These are phyloP conservation scores for Mycena haematopus DNA, from an alignment of 768 basidiomycete species.

Conservation along the genomic window DNA sequence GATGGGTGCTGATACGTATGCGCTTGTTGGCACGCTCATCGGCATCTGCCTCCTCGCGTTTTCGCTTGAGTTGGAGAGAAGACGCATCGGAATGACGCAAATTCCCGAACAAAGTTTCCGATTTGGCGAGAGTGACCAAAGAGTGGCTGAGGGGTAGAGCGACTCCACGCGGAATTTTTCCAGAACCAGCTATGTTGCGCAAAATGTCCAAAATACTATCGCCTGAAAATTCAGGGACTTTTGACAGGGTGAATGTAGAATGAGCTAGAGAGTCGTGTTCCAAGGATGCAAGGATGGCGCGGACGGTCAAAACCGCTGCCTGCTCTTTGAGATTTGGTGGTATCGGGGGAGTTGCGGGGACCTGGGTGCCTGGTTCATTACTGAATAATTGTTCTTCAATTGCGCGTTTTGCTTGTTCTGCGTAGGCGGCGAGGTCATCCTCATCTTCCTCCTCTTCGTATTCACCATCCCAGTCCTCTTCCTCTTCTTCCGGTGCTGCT, in stretches of 20 bases:
- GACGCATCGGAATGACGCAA: constrained; percentile 70
- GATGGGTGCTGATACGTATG: constrained; percentile 43
- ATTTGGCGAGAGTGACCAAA: constrained; percentile 70
- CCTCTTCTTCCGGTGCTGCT: constrained; percentile 32
- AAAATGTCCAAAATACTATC: constrained; percentile 64
- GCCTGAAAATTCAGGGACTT: constrained; percentile 55
- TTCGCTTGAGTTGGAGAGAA: constrained; percentile 74
- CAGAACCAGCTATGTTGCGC: constrained; percentile 51
- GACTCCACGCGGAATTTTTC: constrained; percentile 56
- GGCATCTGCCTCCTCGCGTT: constrained; percentile 63
- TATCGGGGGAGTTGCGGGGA: constrained; percentile 6
- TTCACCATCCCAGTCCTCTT: constrained; percentile 38
- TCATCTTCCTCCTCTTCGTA: constrained; percentile 38
- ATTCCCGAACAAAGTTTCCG: constrained; percentile 67
- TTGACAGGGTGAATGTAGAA: constrained; percentile 56
- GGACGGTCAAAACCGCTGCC: constrained; percentile 70
- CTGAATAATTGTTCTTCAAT: constrained; percentile 78
- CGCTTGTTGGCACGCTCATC: constrained; percentile 40
- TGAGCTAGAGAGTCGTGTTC: constrained; percentile 63
- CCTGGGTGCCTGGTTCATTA: constrained; percentile 43
- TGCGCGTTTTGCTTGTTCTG: constrained; percentile 74
- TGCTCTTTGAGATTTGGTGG: constrained; percentile 47
- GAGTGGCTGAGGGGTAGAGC: constrained; percentile 64
- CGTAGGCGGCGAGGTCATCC: constrained; percentile 71
- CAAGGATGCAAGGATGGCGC: constrained; percentile 62